phyloP scores from a whole-genome alignment of 805 yeast genomes.

The Limtongia smithiae region DNA sequence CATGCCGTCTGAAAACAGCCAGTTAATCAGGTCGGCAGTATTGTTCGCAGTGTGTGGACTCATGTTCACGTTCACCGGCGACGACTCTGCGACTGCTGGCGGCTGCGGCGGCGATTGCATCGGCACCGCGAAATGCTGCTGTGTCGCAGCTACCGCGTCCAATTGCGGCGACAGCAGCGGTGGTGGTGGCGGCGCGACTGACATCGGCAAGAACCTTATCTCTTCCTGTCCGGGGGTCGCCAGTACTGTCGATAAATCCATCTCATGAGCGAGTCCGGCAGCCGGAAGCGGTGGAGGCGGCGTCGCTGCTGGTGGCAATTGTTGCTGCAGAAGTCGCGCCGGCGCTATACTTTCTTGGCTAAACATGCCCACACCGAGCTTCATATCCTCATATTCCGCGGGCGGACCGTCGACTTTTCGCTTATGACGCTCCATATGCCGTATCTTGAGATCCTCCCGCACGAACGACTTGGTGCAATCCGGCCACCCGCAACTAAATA shows the following conservation, averaged over 20 bases:
- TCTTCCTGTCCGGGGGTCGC: too few relatives aligned
- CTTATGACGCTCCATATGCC: constrained; percentile 38
- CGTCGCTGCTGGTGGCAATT: not conserved
- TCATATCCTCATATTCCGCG: too few relatives aligned
- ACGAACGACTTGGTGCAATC: constrained; percentile 39
- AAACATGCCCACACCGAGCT: too few relatives aligned
- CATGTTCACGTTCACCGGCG: not conserved
- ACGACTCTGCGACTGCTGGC: not conserved
- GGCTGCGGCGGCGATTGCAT: too few relatives aligned
- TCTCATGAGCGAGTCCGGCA: too few relatives aligned
- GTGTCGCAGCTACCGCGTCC: not conserved
- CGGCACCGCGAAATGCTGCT: not conserved
- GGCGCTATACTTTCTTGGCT: too few relatives aligned
- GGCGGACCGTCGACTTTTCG: constrained; percentile 4
- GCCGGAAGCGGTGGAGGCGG: not conserved
- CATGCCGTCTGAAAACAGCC: constrained; percentile 40
- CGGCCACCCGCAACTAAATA: constrained; percentile 36
- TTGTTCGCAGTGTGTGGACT: not conserved
- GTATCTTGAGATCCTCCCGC: constrained; percentile 35
- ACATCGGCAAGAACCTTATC: too few relatives aligned
- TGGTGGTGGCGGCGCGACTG: not conserved
- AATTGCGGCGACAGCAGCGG: not conserved
- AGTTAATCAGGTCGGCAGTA: constrained; percentile 35
- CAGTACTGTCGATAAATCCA: too few relatives aligned
- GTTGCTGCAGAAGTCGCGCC: too few relatives aligned